Conservation (phyloP, 2,329 filamentous ascomycete genomes). For the Rhexocercosporidium sp. region DNA sequence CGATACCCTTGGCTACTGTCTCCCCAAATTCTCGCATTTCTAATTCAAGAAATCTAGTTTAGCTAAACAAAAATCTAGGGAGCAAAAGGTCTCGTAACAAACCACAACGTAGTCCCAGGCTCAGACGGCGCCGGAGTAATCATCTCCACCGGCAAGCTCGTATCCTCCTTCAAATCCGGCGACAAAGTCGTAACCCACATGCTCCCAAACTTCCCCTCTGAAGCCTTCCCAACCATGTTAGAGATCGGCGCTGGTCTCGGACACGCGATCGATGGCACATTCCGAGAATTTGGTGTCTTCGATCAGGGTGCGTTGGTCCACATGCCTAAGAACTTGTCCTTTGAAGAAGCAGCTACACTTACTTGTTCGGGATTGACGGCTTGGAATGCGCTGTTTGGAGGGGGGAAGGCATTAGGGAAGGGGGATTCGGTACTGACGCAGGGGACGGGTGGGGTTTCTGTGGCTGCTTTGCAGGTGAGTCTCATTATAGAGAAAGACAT, state of each 20-base stretch:
- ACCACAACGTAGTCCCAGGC: conserved; percentile 13
- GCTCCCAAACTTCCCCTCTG: not conserved
- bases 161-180: conserved; percentile 59
- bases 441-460: conserved; percentile 48
- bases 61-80: not conserved
- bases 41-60: too few relatives aligned
- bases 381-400: conserved; percentile 57
- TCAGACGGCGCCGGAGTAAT: conserved; percentile 59
- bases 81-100: not conserved
- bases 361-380: conserved; percentile 57
- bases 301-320: conserved; percentile 49
- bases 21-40: too few relatives aligned
- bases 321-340: conserved; percentile 49
- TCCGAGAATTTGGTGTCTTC: conserved; percentile 43
- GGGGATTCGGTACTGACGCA: conserved; percentile 46
- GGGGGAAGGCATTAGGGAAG: conserved; percentile 44
- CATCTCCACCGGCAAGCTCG: conserved; percentile 43
- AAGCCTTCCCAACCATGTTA: not conserved
- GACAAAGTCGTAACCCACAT: conserved; percentile 56
- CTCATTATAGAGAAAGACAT: too few relatives aligned
- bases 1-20: not conserved
- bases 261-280: conserved; percentile 43
- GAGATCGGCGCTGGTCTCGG: conserved; percentile 44
- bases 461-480: conserved; percentile 43
- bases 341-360: conserved; percentile 53